These are phyloP conservation scores for Trichoderma breve DNA, from an alignment of 2,329 filamentous ascomycete species.

Conservation along the genomic window DNA sequence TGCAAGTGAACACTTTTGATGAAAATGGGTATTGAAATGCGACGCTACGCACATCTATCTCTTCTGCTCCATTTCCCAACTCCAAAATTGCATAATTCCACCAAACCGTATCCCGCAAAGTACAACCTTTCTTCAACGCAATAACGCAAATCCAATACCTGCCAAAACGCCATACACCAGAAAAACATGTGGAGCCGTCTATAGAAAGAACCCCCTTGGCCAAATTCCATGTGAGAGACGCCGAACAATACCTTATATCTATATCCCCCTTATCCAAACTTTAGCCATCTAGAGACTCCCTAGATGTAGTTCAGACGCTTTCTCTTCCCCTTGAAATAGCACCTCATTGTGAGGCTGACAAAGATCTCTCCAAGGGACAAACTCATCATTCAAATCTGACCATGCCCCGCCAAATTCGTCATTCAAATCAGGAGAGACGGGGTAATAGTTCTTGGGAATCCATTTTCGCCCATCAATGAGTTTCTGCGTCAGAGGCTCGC, in stretches of 20 bases:
- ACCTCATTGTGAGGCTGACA: conserved; percentile 28
- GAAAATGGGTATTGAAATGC: neutral
- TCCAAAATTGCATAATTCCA: neutral
- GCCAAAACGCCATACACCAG: neutral
- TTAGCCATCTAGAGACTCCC: neutral
- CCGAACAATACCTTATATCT: neutral
- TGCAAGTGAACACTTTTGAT: neutral
- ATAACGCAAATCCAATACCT: neutral
- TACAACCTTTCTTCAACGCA: neutral
- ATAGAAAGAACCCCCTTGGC: neutral
- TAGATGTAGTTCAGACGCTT: neutral
- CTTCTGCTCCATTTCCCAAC: neutral
- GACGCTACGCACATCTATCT: neutral
- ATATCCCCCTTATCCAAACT: neutral
- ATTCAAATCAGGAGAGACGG: neutral
- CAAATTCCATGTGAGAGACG: neutral
- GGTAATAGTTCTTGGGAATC: conserved; percentile 26
- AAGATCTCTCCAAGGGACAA: conserved; percentile 30
- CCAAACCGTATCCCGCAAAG: neutral
- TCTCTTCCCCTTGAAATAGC: conserved; percentile 28
- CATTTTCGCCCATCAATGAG: conserved; percentile 35
- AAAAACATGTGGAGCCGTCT: neutral
- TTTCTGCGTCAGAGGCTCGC: conserved; percentile 27
- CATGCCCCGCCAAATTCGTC: conserved; percentile 29
- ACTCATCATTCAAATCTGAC: conserved; percentile 26